Evolutionary conservation across 441 rosid species (phyloP).

Genomic region (Kokia cookei): DNA sequence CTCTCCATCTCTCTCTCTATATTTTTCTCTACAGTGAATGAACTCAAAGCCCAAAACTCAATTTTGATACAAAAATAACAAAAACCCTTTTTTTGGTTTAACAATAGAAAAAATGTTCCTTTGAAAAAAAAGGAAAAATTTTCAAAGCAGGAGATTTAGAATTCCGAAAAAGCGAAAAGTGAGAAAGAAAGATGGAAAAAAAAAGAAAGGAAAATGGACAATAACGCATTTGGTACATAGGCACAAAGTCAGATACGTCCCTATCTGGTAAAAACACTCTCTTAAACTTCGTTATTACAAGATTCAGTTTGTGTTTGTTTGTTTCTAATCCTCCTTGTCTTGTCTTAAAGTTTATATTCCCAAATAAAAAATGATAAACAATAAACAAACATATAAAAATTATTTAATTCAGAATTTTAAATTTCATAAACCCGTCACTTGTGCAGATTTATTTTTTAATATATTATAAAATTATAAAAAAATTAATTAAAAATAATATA

Average conservation of each 20-base stretch:
- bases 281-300: not conserved
- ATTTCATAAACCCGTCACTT: too few relatives aligned
- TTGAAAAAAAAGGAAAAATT: not conserved
- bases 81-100: conserved; percentile 10
- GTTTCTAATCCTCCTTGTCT: not conserved
- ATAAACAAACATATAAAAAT: not conserved
- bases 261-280: not conserved
- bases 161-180: not conserved
- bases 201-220: not conserved
- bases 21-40: not conserved
- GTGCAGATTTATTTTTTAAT: not conserved
- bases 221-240: not conserved
- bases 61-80: not conserved
- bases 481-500: not conserved
- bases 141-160: not conserved
- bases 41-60: not conserved
- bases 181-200: not conserved
- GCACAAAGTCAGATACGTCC: not conserved
- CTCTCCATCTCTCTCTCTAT: conserved; percentile 24
- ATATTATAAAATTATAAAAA: not conserved
- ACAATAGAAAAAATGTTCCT: not conserved
- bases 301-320: not conserved
- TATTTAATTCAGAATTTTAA: too few relatives aligned
- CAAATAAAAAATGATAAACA: not conserved
- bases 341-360: not conserved